Conservation (phyloP, 352 stramenopile genomes). For the Phytopythium helicoides region DNA sequence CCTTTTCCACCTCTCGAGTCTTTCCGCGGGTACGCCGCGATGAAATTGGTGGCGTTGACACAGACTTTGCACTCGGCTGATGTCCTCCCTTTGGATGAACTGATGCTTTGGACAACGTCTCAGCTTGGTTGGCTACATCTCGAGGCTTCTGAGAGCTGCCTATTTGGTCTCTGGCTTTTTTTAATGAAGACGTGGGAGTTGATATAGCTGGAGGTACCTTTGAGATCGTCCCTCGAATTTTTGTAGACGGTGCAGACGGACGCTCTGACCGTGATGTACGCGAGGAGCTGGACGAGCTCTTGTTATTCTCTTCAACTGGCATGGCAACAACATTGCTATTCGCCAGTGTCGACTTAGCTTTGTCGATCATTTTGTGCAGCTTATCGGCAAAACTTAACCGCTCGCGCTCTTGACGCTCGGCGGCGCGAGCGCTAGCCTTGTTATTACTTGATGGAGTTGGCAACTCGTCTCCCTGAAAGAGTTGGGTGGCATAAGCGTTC, state of each 20-base stretch:
- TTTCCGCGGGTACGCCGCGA: no score
- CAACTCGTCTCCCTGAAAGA: constrained; percentile 51
- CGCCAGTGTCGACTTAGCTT: constrained; percentile 64
- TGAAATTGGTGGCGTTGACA: constrained; percentile 4
- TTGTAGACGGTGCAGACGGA: background rate
- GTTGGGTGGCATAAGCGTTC: constrained; percentile 60
- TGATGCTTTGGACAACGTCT: constrained; percentile 8
- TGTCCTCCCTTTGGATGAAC: constrained; percentile 1
- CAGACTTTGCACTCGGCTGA: constrained; percentile 3
- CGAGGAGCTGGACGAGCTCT: background rate
- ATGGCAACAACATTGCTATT: constrained; percentile 20
- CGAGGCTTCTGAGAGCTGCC: background rate
- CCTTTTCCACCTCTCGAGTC: no score
- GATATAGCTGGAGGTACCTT: background rate
- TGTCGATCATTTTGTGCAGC: constrained; percentile 87
- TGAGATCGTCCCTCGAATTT: background rate
- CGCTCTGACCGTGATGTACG: background rate
- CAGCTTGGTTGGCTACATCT: background rate
- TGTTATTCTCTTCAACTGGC: background rate
- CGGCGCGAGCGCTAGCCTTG: constrained; percentile 4
- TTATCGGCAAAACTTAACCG: constrained; percentile 83
- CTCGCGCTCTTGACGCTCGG: constrained; percentile 45
- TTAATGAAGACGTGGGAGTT: background rate
- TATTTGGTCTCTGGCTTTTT: background rate
- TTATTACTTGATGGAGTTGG: constrained; percentile 4